phyloP scores from a whole-genome alignment of 495 filamentous ascomycete species.

The Hamigera avellanea region DNA sequence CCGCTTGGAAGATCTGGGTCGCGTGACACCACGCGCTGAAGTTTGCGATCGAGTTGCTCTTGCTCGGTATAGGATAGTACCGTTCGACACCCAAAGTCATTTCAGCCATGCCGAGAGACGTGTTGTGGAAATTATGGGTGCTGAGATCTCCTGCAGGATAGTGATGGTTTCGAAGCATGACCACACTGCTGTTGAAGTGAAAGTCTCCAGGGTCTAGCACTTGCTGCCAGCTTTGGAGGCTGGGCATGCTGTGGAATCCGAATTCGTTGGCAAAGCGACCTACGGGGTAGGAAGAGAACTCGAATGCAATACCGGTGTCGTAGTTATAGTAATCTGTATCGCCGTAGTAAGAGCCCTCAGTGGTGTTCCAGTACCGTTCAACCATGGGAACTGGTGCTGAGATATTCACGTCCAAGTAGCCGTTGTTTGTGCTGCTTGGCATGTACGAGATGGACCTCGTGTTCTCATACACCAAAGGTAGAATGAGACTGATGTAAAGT shows the following conservation, averaged over 20 bases:
- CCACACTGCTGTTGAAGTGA: conserved; percentile 47
- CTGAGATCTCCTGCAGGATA: conserved; percentile 39
- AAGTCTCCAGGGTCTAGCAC: conserved; percentile 39
- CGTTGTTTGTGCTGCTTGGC: conserved; percentile 56
- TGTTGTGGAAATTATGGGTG: conserved; percentile 26
- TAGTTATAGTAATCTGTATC: conserved; percentile 66
- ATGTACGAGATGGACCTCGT: conserved; percentile 55
- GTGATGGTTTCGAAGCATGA: conserved; percentile 56
- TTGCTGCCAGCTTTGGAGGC: conserved; percentile 48
- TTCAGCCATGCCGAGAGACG: conserved; percentile 41
- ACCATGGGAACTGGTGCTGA: conserved; percentile 44
- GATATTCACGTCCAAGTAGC: conserved; percentile 47
- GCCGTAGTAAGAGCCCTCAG: conserved; percentile 46
- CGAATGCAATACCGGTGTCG: conserved; percentile 41
- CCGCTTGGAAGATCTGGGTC: conserved; percentile 59
- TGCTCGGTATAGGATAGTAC: conserved; percentile 53
- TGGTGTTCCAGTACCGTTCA: conserved; percentile 49
- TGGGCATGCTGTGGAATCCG: conserved; percentile 57
- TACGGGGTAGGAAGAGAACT: conserved; percentile 43
- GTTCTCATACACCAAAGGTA: conserved; percentile 53
- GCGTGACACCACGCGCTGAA: conserved; percentile 60
- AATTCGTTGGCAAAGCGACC: conserved; percentile 60
- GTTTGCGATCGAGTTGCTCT: conserved; percentile 44
- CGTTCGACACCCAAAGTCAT: conserved; percentile 50
- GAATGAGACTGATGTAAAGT: conserved; percentile 48